These are phyloP conservation scores for Metarhizium anisopliae DNA, from an alignment of 2,329 filamentous ascomycete species.

Conservation along the genomic window DNA sequence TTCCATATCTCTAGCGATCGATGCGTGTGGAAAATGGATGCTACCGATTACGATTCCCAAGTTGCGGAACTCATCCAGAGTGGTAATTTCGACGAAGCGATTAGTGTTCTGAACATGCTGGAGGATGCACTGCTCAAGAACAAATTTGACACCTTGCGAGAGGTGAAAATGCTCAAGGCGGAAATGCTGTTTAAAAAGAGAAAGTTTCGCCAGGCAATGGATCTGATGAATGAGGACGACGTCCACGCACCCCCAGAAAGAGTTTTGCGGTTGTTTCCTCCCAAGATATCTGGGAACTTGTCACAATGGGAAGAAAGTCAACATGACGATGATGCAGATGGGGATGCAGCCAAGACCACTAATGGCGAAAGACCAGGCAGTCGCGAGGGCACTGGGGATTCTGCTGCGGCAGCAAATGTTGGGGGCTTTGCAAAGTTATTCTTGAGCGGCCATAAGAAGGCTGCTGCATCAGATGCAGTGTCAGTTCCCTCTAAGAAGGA, in stretches of 20 bases:
- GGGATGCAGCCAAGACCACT: slow-evolving; percentile 20
- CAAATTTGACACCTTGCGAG: slow-evolving; percentile 70
- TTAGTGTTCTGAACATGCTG: slow-evolving; percentile 80
- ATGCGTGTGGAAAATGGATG: slow-evolving; percentile 91
- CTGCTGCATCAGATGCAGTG: slow-evolving; percentile 41
- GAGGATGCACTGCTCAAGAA: slow-evolving; percentile 84
- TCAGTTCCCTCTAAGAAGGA: slow-evolving; percentile 53
- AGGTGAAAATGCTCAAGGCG: slow-evolving; percentile 88
- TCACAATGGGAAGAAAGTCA: slow-evolving; percentile 44
- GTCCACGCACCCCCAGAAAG: slow-evolving; percentile 83
- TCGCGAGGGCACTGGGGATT: slow-evolving; percentile 15
- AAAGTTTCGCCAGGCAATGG: slow-evolving; percentile 78
- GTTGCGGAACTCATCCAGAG: slow-evolving; percentile 70
- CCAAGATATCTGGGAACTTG: slow-evolving; percentile 71
- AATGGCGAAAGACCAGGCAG: slow-evolving; percentile 19
- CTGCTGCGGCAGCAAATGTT: slow-evolving; percentile 27
- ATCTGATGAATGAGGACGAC: slow-evolving; percentile 75
- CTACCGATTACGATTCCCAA: slow-evolving; percentile 84
- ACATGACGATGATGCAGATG: slow-evolving; percentile 32
- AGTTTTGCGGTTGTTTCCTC: slow-evolving; percentile 78
- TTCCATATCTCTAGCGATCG: slow-evolving; percentile 91
- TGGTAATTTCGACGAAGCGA: slow-evolving; percentile 77
- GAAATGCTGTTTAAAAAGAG: slow-evolving; percentile 72
- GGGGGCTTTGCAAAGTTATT: slow-evolving; percentile 46
- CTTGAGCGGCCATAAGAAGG: slow-evolving; percentile 36